Base-by-base conservation (phyloP, 176 grass and related monocot genomes). In the Chrysopogon serrulatus region DNA sequence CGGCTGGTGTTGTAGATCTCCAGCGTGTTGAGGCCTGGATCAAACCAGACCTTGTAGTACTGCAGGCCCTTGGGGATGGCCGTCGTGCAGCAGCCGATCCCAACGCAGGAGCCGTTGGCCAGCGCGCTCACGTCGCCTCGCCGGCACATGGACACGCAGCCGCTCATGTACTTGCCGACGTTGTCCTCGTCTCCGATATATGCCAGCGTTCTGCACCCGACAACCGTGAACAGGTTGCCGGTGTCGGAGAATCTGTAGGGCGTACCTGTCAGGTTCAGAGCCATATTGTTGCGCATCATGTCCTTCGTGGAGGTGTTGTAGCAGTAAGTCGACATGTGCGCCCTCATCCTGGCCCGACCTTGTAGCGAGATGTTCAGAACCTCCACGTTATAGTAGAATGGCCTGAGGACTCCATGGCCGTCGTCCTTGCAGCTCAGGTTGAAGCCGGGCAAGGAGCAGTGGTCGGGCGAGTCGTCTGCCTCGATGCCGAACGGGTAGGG, bases 21-120 rank as follows among this genome's bases (percentile, higher is more conserved):
- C 0, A 10, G 17, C 0, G 35, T 84, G 24, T 90, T 74, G 65
- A n/a, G 87, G 2, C 37, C 12, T 0, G 0, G 0, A 10, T 80
- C 74, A 2, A 91, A 91, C 51, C 6, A 0, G 0, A 87, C 59
- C 0, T 0, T 0, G 19, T 80, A 80, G 72, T 62, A 75, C 16
- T 47, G 69, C 1, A 87, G 65, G 2, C 37, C 59, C 26, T 34
- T 36, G 10, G 89, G 85, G 17, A 91, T 84, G 4, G 67, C 14
- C 2, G 34, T 91, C 15, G 69, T 74, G 44, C 89, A 91, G 37
- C 89, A 90, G 8, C 89, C 84, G 2, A 90, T 83, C 14, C 89
- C 89, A 19, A 79, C 48, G 80, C 84, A 90, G 16, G 84, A 32
- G 36, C 44, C 79, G 9, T 75, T 14, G 10, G 45, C 18, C 0